Conservation (phyloP, 2,329 filamentous ascomycete genomes). For the Beauveria pseudobassiana region DNA sequence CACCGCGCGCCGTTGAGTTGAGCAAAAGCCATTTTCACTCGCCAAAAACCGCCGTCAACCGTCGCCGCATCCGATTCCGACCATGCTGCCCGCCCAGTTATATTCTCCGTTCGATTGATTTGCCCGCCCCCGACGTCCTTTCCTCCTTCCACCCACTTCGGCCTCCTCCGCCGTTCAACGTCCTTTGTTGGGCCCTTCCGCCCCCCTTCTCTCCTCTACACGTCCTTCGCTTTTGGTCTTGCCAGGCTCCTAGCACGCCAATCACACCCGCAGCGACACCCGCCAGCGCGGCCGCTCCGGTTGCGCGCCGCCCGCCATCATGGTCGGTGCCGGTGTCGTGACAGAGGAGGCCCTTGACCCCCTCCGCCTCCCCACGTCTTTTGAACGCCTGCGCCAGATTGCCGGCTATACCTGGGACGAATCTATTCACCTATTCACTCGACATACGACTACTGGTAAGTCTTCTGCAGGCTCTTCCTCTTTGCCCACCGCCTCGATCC, state of each 20-base stretch:
- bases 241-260: background rate
- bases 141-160: background rate
- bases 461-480: background rate
- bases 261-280: background rate
- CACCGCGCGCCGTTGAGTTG: background rate
- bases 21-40: background rate
- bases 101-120: conserved; percentile 7
- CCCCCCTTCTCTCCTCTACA: background rate
- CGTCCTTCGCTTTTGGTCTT: background rate
- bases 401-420: conserved; percentile 74
- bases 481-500: background rate
- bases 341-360: conserved; percentile 52
- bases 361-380: conserved; percentile 59
- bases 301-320: conserved; percentile 24
- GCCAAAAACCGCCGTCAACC: background rate
- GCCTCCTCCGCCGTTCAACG: background rate
- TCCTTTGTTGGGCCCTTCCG: background rate
- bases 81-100: conserved; percentile 4
- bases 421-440: conserved; percentile 47
- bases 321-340: conserved; percentile 44
- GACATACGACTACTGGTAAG: conserved; percentile 82
- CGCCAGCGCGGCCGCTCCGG: background rate
- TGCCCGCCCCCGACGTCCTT: background rate
- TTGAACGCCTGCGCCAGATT: conserved; percentile 65
- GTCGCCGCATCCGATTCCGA: background rate